phyloP scores from a whole-genome alignment of 768 basidiomycete genomes.

The Termitomyces sp. region DNA sequence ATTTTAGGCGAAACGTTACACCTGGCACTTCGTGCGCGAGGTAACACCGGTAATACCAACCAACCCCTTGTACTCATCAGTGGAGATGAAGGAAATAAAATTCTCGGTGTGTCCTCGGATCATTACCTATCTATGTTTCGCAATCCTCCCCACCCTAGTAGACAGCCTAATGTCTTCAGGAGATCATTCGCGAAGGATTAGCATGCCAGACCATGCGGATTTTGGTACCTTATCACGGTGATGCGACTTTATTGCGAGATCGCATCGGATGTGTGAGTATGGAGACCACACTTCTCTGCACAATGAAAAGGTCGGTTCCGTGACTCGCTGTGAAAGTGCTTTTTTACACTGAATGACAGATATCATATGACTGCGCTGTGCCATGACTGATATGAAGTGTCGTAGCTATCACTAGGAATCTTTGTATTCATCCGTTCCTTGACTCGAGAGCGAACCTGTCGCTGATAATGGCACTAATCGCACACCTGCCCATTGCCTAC shows the following conservation, averaged over 20 bases:
- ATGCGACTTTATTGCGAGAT: no score
- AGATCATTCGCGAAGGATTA: background rate
- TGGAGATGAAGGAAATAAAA: background rate
- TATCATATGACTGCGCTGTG: slow-evolving; percentile 7
- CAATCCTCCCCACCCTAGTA: no score
- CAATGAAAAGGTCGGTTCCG: background rate
- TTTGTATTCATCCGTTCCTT: slow-evolving; percentile 10
- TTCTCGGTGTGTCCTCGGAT: background rate
- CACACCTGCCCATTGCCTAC: slow-evolving; percentile 14
- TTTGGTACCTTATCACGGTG: no score
- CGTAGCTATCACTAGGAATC: background rate
- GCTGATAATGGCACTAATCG: background rate
- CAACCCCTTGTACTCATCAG: background rate
- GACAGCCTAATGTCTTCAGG: background rate
- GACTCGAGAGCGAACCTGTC: slow-evolving; percentile 13
- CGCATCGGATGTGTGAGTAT: no score
- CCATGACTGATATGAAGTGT: no score
- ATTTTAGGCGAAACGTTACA: no score
- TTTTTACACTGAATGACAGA: slow-evolving; percentile 7
- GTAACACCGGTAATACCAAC: background rate
- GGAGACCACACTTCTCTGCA: background rate
- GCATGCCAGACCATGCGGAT: background rate
- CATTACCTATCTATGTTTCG: background rate
- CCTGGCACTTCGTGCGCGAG: background rate
- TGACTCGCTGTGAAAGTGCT: slow-evolving; percentile 7